Conservation (phyloP, 805 yeast species). For the Sugiyamaella boreocaroliniensis region DNA sequence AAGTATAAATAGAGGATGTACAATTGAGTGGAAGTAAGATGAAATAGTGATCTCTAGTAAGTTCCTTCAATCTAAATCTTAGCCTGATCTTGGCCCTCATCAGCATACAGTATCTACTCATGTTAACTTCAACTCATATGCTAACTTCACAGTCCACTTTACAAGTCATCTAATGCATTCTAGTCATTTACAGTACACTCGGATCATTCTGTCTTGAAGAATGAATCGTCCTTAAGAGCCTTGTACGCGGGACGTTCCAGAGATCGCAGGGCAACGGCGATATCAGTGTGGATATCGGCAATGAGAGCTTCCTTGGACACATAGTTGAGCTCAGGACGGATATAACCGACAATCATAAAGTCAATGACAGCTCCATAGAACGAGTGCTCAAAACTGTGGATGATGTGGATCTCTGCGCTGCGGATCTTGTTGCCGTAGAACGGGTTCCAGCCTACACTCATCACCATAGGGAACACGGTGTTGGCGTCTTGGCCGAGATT, state of each 20-base stretch:
- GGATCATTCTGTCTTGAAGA: constrained; percentile 10
- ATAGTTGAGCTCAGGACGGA: constrained; percentile 85
- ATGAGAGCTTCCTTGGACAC: constrained; percentile 79
- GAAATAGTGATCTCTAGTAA: too few species aligned
- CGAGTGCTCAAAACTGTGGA: constrained; percentile 57
- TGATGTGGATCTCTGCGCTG: constrained; percentile 77
- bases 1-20: neutral
- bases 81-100: too few species aligned
- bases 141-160: too few species aligned
- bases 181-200: too few species aligned
- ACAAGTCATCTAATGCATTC: neutral
- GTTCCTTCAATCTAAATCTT: too few species aligned
- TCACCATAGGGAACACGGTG: constrained; percentile 72
- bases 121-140: too few species aligned
- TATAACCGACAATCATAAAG: constrained; percentile 73
- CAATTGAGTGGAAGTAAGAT: too few species aligned
- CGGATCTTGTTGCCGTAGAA: constrained; percentile 72
- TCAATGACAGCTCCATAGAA: constrained; percentile 80
- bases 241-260: constrained; percentile 40
- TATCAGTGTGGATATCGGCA: constrained; percentile 75
- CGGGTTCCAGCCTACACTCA: constrained; percentile 96
- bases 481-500: constrained; percentile 40
- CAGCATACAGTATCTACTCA: too few species aligned
- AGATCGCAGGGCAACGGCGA: constrained; percentile 52
- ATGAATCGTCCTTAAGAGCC: constrained; percentile 26